These are phyloP conservation scores for Coemansia sp. DNA, from an alignment of 192 early-diverging fungal genomes.

Conservation along the genomic window DNA sequence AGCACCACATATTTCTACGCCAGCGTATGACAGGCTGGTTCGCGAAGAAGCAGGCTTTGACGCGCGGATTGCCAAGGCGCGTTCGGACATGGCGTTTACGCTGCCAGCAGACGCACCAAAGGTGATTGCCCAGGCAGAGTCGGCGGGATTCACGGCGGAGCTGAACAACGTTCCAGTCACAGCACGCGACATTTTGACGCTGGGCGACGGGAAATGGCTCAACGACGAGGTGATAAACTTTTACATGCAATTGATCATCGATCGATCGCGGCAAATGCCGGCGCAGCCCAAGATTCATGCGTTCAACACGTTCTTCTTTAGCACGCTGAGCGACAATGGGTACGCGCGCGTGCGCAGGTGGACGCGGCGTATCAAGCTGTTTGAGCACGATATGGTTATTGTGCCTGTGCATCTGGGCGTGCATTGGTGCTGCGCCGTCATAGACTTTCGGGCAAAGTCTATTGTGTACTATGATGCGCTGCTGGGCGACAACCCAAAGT, in stretches of 20 bases:
- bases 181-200: slow-evolving; percentile 67
- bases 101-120: slow-evolving; percentile 30
- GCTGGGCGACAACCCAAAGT: slow-evolving; percentile 60
- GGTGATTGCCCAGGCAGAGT: slow-evolving; percentile 16
- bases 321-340: slow-evolving; percentile 65
- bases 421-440: slow-evolving; percentile 72
- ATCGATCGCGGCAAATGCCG: slow-evolving; percentile 55
- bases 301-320: slow-evolving; percentile 93
- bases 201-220: slow-evolving; percentile 77
- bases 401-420: slow-evolving; percentile 81
- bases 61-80: slow-evolving; percentile 24
- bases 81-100: slow-evolving; percentile 8
- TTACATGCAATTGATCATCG: slow-evolving; percentile 78
- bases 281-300: slow-evolving; percentile 69
- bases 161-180: slow-evolving; percentile 60
- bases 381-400: slow-evolving; percentile 73
- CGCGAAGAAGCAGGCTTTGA: slow-evolving; percentile 30
- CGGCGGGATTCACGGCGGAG: slow-evolving; percentile 26
- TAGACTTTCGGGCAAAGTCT: slow-evolving; percentile 62
- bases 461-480: slow-evolving; percentile 87
- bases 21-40: slow-evolving; percentile 37
- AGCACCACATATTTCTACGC: slow-evolving; percentile 15
- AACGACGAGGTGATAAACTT: slow-evolving; percentile 98
- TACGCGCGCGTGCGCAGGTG: slow-evolving; percentile 76
- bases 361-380: slow-evolving; percentile 71